Evolutionary conservation across 108 stramenopile species (phyloP).

Genomic region (Chaetoceros tenuissimus): DNA sequence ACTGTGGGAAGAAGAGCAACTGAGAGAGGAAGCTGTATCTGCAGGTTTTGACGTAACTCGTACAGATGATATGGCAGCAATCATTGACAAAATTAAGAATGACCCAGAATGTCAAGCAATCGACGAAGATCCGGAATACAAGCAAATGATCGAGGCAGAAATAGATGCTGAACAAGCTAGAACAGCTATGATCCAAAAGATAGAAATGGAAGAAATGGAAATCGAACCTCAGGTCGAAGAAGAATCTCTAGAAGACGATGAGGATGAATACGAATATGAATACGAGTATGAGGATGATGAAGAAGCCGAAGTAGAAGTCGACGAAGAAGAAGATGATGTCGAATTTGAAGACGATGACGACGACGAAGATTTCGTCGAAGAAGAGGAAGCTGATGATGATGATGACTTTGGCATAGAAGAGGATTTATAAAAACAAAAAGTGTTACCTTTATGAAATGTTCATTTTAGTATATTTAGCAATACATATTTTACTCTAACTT

Average conservation of each 20-base stretch:
- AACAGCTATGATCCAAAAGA: slow-evolving; percentile 13
- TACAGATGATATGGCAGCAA: slow-evolving; percentile 1
- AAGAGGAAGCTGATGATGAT: slow-evolving; percentile 13
- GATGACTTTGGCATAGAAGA: slow-evolving; percentile 18
- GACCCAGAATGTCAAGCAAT: slow-evolving; percentile 19
- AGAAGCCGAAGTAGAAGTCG: slow-evolving; percentile 16
- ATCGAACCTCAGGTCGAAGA: slow-evolving; percentile 4
- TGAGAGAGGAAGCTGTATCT: background rate
- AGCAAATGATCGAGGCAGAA: slow-evolving; percentile 18
- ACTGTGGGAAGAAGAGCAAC: background rate
- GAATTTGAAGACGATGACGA: slow-evolving; percentile 7
- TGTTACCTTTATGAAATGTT: too few relatives aligned
- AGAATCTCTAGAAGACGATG: slow-evolving; percentile 2
- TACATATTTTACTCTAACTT: too few relatives aligned
- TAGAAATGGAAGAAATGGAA: slow-evolving; percentile 5
- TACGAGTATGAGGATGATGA: slow-evolving; percentile 9
- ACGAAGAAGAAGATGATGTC: slow-evolving; percentile 13
- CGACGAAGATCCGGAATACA: slow-evolving; percentile 24
- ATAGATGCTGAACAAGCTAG: slow-evolving; percentile 23
- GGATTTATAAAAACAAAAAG: slow-evolving; percentile 27
- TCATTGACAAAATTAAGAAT: slow-evolving; percentile 9
- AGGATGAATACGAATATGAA: slow-evolving; percentile 8
- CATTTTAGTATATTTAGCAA: too few relatives aligned
- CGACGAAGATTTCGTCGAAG: background rate
- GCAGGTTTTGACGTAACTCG: background rate